A percentile compares a stretch with the other conserved stretches of the same genome.
Evolutionary conservation across 306 rosid genomes (phyloP).

Genomic region (Castanea crenata): DNA sequence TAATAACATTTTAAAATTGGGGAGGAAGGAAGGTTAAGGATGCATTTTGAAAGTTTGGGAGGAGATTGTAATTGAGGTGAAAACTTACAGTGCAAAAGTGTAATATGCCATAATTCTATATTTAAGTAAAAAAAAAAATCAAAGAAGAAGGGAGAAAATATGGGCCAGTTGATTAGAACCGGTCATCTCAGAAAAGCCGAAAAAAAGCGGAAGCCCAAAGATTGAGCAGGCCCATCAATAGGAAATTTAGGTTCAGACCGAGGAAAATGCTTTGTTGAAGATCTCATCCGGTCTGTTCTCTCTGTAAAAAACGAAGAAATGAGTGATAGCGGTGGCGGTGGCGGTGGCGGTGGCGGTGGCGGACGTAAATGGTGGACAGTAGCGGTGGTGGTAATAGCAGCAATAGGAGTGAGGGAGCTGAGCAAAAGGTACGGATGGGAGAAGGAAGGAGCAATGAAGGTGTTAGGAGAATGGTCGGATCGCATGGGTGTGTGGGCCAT

Average conservation of each 20-base stretch:
- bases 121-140: too few relatives aligned
- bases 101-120: too few relatives aligned
- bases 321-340: not conserved
- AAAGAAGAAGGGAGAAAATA: too few relatives aligned
- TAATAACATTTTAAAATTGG: too few relatives aligned
- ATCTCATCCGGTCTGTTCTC: too few relatives aligned
- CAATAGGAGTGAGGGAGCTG: constrained; percentile 28
- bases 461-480: constrained; percentile 49
- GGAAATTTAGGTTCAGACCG: too few relatives aligned
- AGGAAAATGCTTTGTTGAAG: too few relatives aligned
- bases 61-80: too few relatives aligned
- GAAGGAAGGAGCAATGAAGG: constrained; percentile 43
- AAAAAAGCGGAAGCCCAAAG: not conserved
- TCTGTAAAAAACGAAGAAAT: not conserved
- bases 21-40: too few relatives aligned
- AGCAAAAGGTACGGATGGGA: constrained; percentile 43
- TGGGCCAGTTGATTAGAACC: too few relatives aligned
- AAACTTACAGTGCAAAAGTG: too few relatives aligned
- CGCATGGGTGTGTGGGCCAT: constrained; percentile 84
- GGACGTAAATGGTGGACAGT: constrained; percentile 51
- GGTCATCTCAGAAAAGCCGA: not conserved
- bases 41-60: too few relatives aligned
- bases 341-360: not conserved
- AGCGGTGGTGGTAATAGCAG: constrained; percentile 34
- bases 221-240: not conserved